Conservation (phyloP, 768 basidiomycete genomes). For the Termitomyces sp. region DNA sequence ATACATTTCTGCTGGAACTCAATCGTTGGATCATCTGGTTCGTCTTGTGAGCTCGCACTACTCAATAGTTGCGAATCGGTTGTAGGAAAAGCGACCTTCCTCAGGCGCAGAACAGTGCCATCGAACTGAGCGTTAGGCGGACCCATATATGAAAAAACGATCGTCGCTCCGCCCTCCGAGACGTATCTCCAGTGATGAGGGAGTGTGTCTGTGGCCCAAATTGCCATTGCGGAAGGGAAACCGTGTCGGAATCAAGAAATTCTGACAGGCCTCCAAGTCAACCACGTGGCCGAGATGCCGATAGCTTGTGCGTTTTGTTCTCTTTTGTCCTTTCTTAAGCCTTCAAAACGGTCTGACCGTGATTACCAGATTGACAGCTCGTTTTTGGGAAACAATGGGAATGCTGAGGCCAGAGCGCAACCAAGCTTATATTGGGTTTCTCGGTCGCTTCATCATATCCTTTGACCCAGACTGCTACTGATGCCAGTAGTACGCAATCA, state of each 20-base stretch:
- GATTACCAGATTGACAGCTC: neutral
- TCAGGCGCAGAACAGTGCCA: conserved; percentile 71
- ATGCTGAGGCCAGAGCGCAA: neutral
- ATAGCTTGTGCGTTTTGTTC: neutral
- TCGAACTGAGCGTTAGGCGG: conserved; percentile 44
- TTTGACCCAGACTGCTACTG: too few species aligned
- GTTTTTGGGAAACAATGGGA: neutral
- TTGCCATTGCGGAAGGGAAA: conserved; percentile 16
- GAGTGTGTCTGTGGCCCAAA: conserved; percentile 28
- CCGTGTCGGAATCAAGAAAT: too few species aligned
- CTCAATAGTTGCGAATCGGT: neutral
- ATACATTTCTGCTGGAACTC: conserved; percentile 66
- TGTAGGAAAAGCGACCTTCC: conserved; percentile 43
- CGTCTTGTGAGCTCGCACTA: conserved; percentile 14
- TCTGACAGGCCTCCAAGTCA: too few species aligned
- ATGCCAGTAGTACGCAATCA: too few species aligned
- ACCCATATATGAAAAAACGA: conserved; percentile 82
- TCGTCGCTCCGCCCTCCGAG: conserved; percentile 89
- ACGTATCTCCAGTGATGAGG: conserved; percentile 75
- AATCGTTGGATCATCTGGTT: conserved; percentile 34
- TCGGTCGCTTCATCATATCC: too few species aligned
- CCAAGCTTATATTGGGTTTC: too few species aligned
- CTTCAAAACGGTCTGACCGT: too few species aligned
- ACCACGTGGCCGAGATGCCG: neutral
- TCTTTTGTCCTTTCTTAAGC: too few species aligned